Base-by-base conservation (phyloP, 2,329 filamentous ascomycete species). In the Alternaria triticina region DNA sequence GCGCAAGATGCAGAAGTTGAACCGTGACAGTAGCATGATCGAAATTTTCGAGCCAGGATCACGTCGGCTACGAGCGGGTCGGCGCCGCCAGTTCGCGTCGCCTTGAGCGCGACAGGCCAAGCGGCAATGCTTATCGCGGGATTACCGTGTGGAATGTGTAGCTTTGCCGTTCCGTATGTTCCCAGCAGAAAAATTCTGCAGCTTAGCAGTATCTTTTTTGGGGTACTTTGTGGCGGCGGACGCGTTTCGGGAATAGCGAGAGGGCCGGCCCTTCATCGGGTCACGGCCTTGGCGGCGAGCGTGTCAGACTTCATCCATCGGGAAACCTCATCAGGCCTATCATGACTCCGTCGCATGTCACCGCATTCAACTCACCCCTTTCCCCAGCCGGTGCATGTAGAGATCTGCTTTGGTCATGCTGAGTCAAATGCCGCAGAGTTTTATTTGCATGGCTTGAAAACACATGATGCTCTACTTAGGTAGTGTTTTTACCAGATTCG, bases 191-290 rank as follows among this genome's bases (percentile, higher is more conserved):
- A 76, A 77, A 73, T 44, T 77, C 69, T 76, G 72, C 73, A 63
- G 36, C 43, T 64, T 70, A 68, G 60, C 36, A 63, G 47, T 45
- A 47, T 65, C 58, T 30, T 45, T 44, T 70, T 64, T 56, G 58
- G 62, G 45, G 46, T 52, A 62, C 64, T 65, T 40, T 50, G 66
- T 69, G 69, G 70, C 65, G 62, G 66, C 61, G 50, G 52, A 43
- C 22, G 33, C 40, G 20, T 50, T 65, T 62, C 51, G 60, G 67
- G 62, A 45, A 55, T 68, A 61, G 68, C 54, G 59, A 20, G 59
- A 69, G 70, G 72, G 61, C 70, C 74, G 70, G 70, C 60, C 69
- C 74, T 64, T 76, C 54, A 43, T 70, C 72, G 72, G 68, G 60
- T 59, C 55, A 60, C 52, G 44, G 52, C 9, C 57, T 70, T 70